Conservation (phyloP, 75 land plant genomes). For the Selaginella tamariscina region DNA sequence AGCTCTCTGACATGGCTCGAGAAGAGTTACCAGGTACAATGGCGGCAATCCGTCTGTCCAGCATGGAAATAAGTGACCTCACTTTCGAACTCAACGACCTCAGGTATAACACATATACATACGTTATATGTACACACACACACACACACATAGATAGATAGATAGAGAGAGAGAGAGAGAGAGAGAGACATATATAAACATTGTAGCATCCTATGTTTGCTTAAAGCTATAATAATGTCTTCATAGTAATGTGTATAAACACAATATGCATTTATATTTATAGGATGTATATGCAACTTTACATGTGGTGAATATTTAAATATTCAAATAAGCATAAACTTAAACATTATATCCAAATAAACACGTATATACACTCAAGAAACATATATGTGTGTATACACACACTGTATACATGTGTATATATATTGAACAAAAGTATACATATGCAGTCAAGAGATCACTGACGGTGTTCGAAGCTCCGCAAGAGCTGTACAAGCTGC, state of each 20-base stretch:
- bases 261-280: too few relatives aligned
- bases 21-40: slow-evolving; percentile 86
- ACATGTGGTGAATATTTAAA: not conserved
- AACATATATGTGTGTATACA: not conserved
- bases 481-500: slow-evolving; percentile 84
- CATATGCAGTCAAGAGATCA: slow-evolving; percentile 55
- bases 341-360: not conserved
- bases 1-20: slow-evolving; percentile 63
- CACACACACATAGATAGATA: too few relatives aligned
- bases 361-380: not conserved
- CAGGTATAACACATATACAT: too few relatives aligned
- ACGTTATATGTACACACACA: too few relatives aligned
- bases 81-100: slow-evolving; percentile 74
- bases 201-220: too few relatives aligned
- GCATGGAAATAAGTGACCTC: slow-evolving; percentile 93
- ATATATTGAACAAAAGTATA: not conserved
- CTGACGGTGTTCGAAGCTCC: slow-evolving; percentile 63
- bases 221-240: too few relatives aligned
- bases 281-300: slow-evolving; percentile 8
- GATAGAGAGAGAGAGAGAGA: too few relatives aligned
- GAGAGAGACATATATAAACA: too few relatives aligned
- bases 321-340: not conserved
- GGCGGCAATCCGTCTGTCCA: slow-evolving; percentile 79
- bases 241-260: too few relatives aligned
- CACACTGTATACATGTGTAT: not conserved